Conservation (phyloP, 148 eudicot species). For the Rhododendron ferrugineum region DNA sequence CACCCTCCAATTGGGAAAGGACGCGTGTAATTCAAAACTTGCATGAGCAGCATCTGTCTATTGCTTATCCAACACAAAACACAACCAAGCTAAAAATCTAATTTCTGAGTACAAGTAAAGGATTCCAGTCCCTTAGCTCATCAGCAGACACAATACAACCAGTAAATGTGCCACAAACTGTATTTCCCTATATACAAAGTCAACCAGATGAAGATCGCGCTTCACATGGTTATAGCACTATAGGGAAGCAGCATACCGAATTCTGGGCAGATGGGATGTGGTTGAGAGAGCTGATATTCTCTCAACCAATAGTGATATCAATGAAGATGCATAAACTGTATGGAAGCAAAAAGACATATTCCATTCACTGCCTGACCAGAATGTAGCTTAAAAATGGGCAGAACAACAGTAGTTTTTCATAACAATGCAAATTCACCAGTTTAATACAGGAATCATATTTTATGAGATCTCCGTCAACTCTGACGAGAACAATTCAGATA, state of each 20-base stretch:
- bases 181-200: not conserved
- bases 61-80: not conserved
- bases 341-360: not conserved
- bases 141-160: not conserved
- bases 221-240: not conserved
- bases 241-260: not conserved
- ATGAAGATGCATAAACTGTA: not conserved
- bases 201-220: not conserved
- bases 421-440: slow-evolving; percentile 5
- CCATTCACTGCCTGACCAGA: not conserved
- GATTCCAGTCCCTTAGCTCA: not conserved
- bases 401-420: not conserved
- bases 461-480: slow-evolving; percentile 16
- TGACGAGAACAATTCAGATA: slow-evolving; percentile 12
- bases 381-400: not conserved
- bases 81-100: not conserved
- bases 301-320: not conserved
- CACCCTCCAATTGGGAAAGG: not conserved
- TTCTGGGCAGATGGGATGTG: not conserved
- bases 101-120: not conserved
- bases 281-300: not conserved
- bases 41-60: not conserved
- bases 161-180: not conserved
- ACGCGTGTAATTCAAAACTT: not conserved
- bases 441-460: slow-evolving; percentile 12